Conservation (phyloP, 139 green algal genomes). For the Monoraphidium neglectum region DNA sequence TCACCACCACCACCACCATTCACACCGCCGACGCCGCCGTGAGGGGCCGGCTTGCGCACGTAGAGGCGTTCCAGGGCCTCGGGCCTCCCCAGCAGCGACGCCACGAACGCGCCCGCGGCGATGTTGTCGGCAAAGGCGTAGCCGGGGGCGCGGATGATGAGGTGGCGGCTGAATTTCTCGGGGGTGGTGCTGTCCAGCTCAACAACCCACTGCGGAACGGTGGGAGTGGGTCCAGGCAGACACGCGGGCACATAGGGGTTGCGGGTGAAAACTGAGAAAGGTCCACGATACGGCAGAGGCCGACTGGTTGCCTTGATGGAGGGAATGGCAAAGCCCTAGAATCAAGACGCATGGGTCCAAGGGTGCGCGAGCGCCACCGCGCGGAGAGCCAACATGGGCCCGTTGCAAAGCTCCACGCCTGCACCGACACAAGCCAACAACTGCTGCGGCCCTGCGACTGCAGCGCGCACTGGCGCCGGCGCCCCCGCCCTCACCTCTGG, state of each 20-base stretch:
- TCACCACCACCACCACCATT: neutral
- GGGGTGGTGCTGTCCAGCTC: constrained; percentile 75
- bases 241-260: neutral
- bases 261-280: neutral
- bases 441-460: neutral
- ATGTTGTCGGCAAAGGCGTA: constrained; percentile 55
- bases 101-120: constrained; percentile 33
- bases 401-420: neutral
- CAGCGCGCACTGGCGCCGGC: neutral
- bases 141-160: constrained; percentile 71
- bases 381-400: neutral
- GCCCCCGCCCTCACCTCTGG: neutral
- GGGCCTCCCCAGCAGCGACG: neutral
- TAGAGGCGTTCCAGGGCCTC: constrained; percentile 4
- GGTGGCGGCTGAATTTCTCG: constrained; percentile 82
- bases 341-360: neutral
- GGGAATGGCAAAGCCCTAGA: neutral
- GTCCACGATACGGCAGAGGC: neutral
- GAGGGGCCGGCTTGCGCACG: constrained; percentile 9
- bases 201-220: constrained; percentile 50
- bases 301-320: neutral
- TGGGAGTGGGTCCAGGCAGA: neutral
- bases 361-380: neutral
- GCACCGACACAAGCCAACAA: neutral
- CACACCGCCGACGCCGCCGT: constrained; percentile 7